Base-by-base conservation (phyloP, 148 eudicot genomes). In the Cornus suecica region DNA sequence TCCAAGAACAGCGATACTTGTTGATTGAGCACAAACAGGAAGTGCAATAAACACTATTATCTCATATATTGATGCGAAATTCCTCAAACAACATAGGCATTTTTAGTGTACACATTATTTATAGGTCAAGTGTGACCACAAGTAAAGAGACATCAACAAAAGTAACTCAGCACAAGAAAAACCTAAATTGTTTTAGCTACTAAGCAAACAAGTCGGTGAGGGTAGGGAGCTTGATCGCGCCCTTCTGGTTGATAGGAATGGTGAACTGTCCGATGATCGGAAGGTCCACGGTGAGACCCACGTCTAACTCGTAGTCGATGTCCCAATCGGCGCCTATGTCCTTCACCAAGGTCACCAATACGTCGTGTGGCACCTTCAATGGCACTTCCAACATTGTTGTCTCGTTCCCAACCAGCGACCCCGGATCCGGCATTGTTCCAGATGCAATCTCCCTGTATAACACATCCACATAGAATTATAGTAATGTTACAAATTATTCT, bases 271-370 rank as follows among this genome's bases (percentile, higher is more conserved):
- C 89, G 8, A 84, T 25, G 6, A 86, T 54, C 0, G 89, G 89
- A 31, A 88, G 84, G 69, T 88, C 91, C 20, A 88, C 27, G 37
- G 73, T 77, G 28, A 88, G 84, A 26, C 74, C 78, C n/a, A 88
- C 20, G 13, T 81, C 83, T n/a, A 88, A 76, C 20, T 81, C 75
- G 37, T 88, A 88, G 63, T 88, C 91, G 0, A 88, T 82, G 76
- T 88, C 91, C 89, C 89, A 86, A 75, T 88, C 91, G 0, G 81
- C 75, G 14, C 83, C 83, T 1, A 88, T 72, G 76, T 88, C 91
- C 64, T 60, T 82, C 5, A 62, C 86, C 69, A 88, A 68, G 75
- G 80, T 86, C 70, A 80, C 78, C 73, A 88, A 61, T 8, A 79
- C 77, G 62, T 71, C 66, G 31, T 88, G 89, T 18, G 91, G 79